Evolutionary conservation across 2,329 filamentous ascomycete species (phyloP).

Genomic region (Cadophora sp.): DNA sequence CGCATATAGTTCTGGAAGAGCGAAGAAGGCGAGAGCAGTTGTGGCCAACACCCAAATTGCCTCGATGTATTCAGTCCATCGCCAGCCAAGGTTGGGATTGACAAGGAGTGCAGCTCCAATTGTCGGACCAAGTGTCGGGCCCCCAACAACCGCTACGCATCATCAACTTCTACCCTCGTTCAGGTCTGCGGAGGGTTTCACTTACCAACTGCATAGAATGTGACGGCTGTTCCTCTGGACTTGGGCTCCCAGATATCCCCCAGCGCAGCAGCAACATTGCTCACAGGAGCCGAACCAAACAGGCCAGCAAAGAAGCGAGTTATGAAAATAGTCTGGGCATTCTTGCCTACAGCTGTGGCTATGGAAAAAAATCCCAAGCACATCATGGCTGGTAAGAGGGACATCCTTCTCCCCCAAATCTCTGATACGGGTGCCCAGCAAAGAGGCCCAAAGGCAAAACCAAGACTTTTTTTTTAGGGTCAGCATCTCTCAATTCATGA

Average conservation of each 20-base stretch:
- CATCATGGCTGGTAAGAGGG: conserved; percentile 64
- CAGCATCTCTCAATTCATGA: conserved; percentile 2
- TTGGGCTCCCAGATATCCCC: conserved; percentile 64
- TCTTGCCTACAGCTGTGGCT: conserved; percentile 62
- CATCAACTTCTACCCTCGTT: conserved; percentile 3
- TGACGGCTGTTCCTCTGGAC: conserved; percentile 62
- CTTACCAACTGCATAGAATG: conserved; percentile 65
- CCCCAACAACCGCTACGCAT: conserved; percentile 62
- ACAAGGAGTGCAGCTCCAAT: conserved; percentile 44
- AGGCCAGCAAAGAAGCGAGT: conserved; percentile 71
- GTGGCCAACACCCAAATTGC: conserved; percentile 53
- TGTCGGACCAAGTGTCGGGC: conserved; percentile 53
- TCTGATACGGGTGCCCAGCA: conserved; percentile 73
- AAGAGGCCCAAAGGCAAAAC: conserved; percentile 55
- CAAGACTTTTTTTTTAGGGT: conserved; percentile 41
- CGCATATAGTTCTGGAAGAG: conserved; percentile 54
- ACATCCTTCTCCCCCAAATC: conserved; percentile 63
- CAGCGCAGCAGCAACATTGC: conserved; percentile 67
- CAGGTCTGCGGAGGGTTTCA: background rate
- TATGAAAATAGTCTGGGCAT: conserved; percentile 65
- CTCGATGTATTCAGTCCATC: conserved; percentile 48
- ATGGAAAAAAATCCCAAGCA: conserved; percentile 68
- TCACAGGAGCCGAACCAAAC: conserved; percentile 67
- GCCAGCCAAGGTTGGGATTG: conserved; percentile 48
- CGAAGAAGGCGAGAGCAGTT: conserved; percentile 48